These are phyloP conservation scores for Cytospora schulzeri DNA, from an alignment of 2,329 filamentous ascomycete genomes.

Conservation along the genomic window DNA sequence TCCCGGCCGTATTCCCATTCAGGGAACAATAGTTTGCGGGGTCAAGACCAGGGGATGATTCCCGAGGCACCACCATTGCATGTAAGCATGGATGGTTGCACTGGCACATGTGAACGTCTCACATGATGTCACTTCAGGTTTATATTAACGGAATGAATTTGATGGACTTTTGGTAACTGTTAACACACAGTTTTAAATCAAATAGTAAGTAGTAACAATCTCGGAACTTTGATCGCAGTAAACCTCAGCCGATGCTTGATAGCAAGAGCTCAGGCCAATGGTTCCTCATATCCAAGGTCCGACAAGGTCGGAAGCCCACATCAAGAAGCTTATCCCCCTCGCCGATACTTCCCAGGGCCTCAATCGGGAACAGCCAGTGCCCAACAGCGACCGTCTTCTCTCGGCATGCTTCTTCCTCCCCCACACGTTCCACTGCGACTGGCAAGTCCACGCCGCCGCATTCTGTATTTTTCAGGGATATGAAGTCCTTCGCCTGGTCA, in stretches of 20 bases:
- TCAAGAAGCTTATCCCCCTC: conserved; percentile 11
- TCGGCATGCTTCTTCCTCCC: neutral
- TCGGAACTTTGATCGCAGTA: neutral
- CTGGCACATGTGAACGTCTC: neutral
- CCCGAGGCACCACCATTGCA: neutral
- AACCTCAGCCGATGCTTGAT: neutral
- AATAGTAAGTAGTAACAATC: neutral
- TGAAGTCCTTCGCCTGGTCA: neutral
- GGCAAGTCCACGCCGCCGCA: neutral
- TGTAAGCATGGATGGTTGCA: no score
- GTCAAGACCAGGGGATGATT: neutral
- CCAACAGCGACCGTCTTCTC: neutral
- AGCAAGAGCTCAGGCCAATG: conserved; percentile 13
- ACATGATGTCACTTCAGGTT: neutral
- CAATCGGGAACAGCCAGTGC: conserved; percentile 22
- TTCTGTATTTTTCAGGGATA: neutral
- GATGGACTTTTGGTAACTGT: neutral
- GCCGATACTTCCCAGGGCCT: conserved; percentile 11
- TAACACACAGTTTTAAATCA: neutral
- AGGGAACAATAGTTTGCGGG: no score
- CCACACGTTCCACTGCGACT: neutral
- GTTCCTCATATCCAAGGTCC: conserved; percentile 12
- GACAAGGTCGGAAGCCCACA: conserved; percentile 4
- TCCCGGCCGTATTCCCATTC: no score
- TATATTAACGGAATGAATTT: neutral